Conservation (phyloP, 2,329 filamentous ascomycete genomes). For the Fusarium citri region DNA sequence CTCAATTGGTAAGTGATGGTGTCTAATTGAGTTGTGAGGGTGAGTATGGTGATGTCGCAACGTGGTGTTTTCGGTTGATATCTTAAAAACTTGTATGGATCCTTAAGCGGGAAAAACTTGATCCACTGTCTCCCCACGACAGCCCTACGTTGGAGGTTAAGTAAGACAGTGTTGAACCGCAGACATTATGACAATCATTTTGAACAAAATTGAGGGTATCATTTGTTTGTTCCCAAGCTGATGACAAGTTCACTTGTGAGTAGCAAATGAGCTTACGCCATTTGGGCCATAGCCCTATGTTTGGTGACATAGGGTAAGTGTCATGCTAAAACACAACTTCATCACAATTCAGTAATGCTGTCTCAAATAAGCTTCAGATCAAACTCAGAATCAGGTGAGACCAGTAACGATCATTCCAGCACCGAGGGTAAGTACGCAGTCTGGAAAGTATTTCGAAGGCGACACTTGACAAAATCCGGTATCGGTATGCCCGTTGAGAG, state of each 20-base stretch:
- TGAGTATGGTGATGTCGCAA: slow-evolving; percentile 18
- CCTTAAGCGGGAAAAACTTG: slow-evolving; percentile 44
- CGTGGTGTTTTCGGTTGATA: slow-evolving; percentile 16
- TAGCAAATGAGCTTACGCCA: not conserved
- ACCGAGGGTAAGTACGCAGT: not conserved
- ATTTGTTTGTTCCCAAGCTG: not conserved
- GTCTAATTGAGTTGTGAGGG: not conserved
- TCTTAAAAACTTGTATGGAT: slow-evolving; percentile 24
- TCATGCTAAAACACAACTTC: not conserved
- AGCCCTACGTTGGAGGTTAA: not conserved
- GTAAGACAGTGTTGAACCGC: not conserved
- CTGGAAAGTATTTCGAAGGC: not conserved
- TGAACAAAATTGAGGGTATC: not conserved
- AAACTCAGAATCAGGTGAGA: not conserved
- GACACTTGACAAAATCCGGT: not conserved
- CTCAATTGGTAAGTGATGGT: not conserved
- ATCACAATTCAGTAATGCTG: not conserved
- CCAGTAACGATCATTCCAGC: not conserved
- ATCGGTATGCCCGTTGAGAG: slow-evolving; percentile 20
- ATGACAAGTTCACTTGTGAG: fast-evolving
- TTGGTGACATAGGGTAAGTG: not conserved
- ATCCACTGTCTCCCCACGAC: slow-evolving; percentile 39
- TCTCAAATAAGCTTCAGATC: not conserved
- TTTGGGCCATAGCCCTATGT: not conserved
- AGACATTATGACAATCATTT: not conserved